Evolutionary conservation across 768 basidiomycete species (phyloP).

Genomic region (Rhizopogon salebrosus): DNA sequence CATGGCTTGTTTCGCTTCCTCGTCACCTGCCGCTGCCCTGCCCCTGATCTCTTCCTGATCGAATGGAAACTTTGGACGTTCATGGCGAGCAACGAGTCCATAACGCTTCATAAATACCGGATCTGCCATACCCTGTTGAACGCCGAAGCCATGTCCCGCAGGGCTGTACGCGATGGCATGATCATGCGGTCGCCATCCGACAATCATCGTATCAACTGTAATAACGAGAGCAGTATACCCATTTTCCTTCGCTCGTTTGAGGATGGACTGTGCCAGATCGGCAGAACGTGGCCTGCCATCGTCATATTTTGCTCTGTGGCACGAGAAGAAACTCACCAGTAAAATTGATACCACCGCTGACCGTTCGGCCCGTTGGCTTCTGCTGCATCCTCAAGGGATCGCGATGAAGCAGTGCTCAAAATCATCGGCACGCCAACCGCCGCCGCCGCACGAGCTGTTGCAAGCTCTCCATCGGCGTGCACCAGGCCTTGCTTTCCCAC

Average conservation of each 20-base stretch:
- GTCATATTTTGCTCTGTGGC: neutral
- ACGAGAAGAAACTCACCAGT: constrained; percentile 27
- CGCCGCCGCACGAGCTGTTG: constrained; percentile 37
- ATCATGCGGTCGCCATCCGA: constrained; percentile 44
- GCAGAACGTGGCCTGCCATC: constrained; percentile 31
- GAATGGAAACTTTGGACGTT: constrained; percentile 31
- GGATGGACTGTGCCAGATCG: constrained; percentile 34
- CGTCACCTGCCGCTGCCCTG: constrained; percentile 25
- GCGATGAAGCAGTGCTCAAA: constrained; percentile 27
- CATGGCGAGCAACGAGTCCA: constrained; percentile 24
- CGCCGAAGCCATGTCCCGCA: constrained; percentile 30
- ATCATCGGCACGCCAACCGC: constrained; percentile 40
- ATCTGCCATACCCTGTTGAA: constrained; percentile 38
- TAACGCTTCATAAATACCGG: constrained; percentile 40
- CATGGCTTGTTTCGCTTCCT: constrained; percentile 19
- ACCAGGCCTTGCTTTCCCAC: constrained; percentile 54
- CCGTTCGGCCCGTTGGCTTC: constrained; percentile 36
- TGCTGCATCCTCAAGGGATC: constrained; percentile 47
- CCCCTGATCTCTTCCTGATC: constrained; percentile 22
- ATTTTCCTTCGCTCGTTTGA: constrained; percentile 36
- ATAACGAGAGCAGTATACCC: constrained; percentile 41
- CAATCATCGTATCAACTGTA: constrained; percentile 37
- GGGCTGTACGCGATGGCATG: constrained; percentile 35
- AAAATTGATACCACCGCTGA: constrained; percentile 47
- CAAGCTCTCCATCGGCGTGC: constrained; percentile 38